Evolutionary conservation across 805 yeast genomes (phyloP).

Genomic region (Candida quercuum): DNA sequence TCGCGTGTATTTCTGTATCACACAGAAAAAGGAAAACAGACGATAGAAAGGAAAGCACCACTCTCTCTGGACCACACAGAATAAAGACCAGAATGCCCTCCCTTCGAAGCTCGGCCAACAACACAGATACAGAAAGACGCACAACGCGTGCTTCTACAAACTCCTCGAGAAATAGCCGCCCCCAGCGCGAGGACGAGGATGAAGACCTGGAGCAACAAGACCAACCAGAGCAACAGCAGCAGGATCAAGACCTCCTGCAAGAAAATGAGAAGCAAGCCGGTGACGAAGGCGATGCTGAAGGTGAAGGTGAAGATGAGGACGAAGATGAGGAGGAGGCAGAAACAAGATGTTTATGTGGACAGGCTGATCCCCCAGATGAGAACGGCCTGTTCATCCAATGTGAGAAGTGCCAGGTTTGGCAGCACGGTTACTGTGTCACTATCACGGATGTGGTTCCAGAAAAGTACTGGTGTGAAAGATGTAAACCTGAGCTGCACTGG

Average conservation of each 20-base stretch:
- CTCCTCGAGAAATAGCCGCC: too few relatives aligned
- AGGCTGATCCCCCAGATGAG: slow-evolving; percentile 38
- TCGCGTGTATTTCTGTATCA: too few relatives aligned
- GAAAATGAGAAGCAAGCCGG: too few relatives aligned
- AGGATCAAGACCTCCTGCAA: too few relatives aligned
- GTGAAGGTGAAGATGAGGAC: slow-evolving; percentile 20
- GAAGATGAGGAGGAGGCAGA: slow-evolving; percentile 38
- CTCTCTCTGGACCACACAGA: too few relatives aligned
- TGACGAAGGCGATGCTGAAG: slow-evolving; percentile 22
- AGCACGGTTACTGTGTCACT: slow-evolving; percentile 95
- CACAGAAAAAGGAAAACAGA: too few relatives aligned
- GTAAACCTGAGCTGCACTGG: slow-evolving; percentile 80
- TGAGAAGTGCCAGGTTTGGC: slow-evolving; percentile 94
- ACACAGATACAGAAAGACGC: neutral
- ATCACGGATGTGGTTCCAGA: slow-evolving; percentile 78
- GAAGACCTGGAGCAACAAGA: neutral
- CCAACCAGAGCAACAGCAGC: slow-evolving; percentile 1
- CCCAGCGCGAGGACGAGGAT: neutral
- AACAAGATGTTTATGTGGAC: slow-evolving; percentile 40
- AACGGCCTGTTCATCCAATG: slow-evolving; percentile 75
- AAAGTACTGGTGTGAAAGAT: slow-evolving; percentile 89
- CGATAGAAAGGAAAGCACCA: too few relatives aligned
- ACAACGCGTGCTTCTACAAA: neutral
- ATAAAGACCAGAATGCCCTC: slow-evolving; percentile 12
- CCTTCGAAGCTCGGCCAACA: slow-evolving; percentile 12